These are phyloP conservation scores for Lepidium aucheri DNA, from an alignment of 345 rosid genomes.

Conservation along the genomic window DNA sequence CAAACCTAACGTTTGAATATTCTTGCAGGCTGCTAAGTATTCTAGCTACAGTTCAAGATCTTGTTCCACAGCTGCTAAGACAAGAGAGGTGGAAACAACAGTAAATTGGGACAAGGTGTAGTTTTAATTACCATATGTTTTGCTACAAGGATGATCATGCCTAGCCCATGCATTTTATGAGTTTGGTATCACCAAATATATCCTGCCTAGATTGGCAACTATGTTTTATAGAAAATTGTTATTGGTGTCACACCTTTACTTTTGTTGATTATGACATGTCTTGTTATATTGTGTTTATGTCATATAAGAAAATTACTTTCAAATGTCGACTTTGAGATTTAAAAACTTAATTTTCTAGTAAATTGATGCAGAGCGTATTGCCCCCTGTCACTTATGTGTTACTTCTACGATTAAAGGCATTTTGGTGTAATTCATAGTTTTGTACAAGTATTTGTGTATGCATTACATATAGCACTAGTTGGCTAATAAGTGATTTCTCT, in stretches of 20 bases:
- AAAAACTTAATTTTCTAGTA: neutral
- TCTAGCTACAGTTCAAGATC: constrained; percentile 60
- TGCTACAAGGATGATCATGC: neutral
- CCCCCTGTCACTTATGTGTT: neutral
- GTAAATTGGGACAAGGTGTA: constrained; percentile 76
- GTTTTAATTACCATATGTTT: neutral
- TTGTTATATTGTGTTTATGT: neutral
- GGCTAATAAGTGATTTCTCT: neutral
- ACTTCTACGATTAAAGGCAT: too few species aligned
- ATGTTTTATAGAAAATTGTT: neutral
- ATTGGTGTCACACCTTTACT: neutral
- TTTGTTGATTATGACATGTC: constrained; percentile 1
- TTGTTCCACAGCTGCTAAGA: constrained; percentile 34
- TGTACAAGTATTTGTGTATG: too few species aligned
- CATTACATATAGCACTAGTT: neutral
- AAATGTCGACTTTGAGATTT: neutral
- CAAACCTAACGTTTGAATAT: constrained; percentile 3
- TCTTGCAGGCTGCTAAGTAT: constrained; percentile 45
- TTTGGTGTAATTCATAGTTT: too few species aligned
- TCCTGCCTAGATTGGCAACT: neutral
- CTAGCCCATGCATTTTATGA: constrained; percentile 5
- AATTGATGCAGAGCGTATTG: neutral
- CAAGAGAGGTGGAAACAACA: constrained; percentile 32
- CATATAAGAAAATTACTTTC: neutral
- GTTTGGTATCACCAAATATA: neutral